A percentile compares a stretch with the other conserved stretches of the same genome.
phyloP scores from a whole-genome alignment of 805 yeast species.

The Candida caryicola region DNA sequence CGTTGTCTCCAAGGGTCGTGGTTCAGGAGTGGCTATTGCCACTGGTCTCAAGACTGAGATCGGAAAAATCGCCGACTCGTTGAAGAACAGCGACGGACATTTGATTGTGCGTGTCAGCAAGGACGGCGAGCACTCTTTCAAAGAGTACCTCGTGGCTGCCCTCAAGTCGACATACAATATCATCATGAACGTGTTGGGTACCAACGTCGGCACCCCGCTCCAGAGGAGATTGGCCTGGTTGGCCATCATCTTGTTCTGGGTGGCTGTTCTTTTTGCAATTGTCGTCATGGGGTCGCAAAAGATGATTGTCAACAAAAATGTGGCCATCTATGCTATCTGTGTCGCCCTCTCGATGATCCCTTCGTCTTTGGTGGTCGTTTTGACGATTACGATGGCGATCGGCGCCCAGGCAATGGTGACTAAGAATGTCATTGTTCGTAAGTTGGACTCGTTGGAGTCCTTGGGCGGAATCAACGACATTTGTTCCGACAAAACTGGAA shows the following conservation, averaged over 20 bases:
- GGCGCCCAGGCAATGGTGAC: slow-evolving; percentile 39
- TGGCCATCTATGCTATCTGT: slow-evolving; percentile 40
- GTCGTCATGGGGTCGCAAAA: slow-evolving; percentile 38
- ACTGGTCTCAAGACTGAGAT: slow-evolving; percentile 42
- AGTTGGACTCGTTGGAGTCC: slow-evolving; percentile 37
- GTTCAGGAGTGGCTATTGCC: slow-evolving; percentile 36
- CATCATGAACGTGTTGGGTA: slow-evolving; percentile 45
- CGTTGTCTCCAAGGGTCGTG: slow-evolving; percentile 42
- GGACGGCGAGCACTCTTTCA: slow-evolving; percentile 33
- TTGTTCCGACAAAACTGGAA: slow-evolving; percentile 80
- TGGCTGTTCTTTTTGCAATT: slow-evolving; percentile 39
- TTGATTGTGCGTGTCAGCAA: slow-evolving; percentile 33
- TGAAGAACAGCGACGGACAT: slow-evolving; percentile 19
- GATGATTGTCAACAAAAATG: slow-evolving; percentile 30
- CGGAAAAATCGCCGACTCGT: slow-evolving; percentile 40
- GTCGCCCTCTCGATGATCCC: slow-evolving; percentile 42
- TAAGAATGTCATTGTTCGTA: slow-evolving; percentile 36
- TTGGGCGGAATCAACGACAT: slow-evolving; percentile 55
- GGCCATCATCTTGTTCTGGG: slow-evolving; percentile 50
- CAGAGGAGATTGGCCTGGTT: slow-evolving; percentile 47
- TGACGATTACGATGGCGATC: slow-evolving; percentile 41
- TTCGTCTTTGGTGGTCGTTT: slow-evolving; percentile 36
- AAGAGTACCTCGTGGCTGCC: slow-evolving; percentile 33
- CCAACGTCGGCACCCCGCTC: slow-evolving; percentile 46
- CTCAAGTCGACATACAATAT: slow-evolving; percentile 42